phyloP scores from a whole-genome alignment of 2,329 filamentous ascomycete genomes.

The Pseudofabraea citricarpa region DNA sequence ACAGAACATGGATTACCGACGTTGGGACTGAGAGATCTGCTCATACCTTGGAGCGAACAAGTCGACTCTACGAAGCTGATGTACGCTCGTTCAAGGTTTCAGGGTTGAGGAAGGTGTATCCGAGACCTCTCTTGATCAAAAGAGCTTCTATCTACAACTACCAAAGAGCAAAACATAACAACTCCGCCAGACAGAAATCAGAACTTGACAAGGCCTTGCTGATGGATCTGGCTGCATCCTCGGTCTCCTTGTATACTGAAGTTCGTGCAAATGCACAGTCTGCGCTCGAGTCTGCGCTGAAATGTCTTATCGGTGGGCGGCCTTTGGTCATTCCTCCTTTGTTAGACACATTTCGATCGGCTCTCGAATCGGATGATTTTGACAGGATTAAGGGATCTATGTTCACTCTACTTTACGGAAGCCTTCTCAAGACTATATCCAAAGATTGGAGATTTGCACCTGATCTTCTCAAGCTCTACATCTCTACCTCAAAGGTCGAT shows the following conservation, averaged over 20 bases:
- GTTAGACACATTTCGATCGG: slow-evolving; percentile 70
- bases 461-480: slow-evolving; percentile 82
- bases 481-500: slow-evolving; percentile 83
- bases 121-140: slow-evolving; percentile 84
- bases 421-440: slow-evolving; percentile 78
- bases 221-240: slow-evolving; percentile 83
- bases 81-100: slow-evolving; percentile 92
- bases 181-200: slow-evolving; percentile 79
- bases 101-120: slow-evolving; percentile 87
- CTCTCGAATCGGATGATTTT: slow-evolving; percentile 75
- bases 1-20: slow-evolving; percentile 94
- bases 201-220: slow-evolving; percentile 83
- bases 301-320: slow-evolving; percentile 82
- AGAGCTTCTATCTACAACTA: slow-evolving; percentile 93
- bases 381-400: slow-evolving; percentile 92
- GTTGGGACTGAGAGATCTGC: slow-evolving; percentile 95
- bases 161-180: slow-evolving; percentile 90
- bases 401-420: slow-evolving; percentile 86
- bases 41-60: slow-evolving; percentile 83
- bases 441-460: slow-evolving; percentile 95
- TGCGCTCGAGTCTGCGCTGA: slow-evolving; percentile 88
- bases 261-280: slow-evolving; percentile 91
- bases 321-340: slow-evolving; percentile 88
- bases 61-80: slow-evolving; percentile 79
- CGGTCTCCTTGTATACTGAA: slow-evolving; percentile 88